These are phyloP conservation scores for Erythrobasidium hasegawianum DNA, from an alignment of 1,284 basidiomycete genomes.

Conservation along the genomic window DNA sequence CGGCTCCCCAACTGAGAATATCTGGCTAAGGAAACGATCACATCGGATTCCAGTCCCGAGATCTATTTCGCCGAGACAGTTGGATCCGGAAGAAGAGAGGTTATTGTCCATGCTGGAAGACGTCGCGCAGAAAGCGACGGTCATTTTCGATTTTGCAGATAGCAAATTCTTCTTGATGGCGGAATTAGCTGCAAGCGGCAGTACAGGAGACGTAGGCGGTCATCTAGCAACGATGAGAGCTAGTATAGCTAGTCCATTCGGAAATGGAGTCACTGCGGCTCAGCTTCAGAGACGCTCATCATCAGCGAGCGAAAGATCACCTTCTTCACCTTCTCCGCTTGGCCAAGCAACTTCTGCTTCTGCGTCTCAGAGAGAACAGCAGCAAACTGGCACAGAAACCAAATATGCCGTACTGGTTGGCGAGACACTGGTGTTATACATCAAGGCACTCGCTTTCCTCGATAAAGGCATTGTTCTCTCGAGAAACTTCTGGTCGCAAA, in stretches of 20 bases:
- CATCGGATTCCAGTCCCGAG: slow-evolving; percentile 39
- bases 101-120: slow-evolving; percentile 75
- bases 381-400: neutral
- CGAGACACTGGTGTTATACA: slow-evolving; percentile 83
- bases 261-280: slow-evolving; percentile 33
- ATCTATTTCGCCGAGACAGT: slow-evolving; percentile 46
- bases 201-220: too few relatives aligned
- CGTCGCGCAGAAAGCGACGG: slow-evolving; percentile 89
- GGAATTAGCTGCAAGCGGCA: slow-evolving; percentile 37
- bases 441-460: slow-evolving; percentile 86
- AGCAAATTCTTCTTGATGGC: slow-evolving; percentile 69
- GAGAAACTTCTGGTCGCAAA: slow-evolving; percentile 51
- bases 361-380: too few relatives aligned
- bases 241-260: slow-evolving; percentile 40
- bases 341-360: slow-evolving; percentile 29
- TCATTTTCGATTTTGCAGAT: slow-evolving; percentile 88
- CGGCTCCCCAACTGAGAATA: slow-evolving; percentile 56
- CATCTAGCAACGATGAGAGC: too few relatives aligned
- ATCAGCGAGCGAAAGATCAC: slow-evolving; percentile 36
- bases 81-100: slow-evolving; percentile 76
- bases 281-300: slow-evolving; percentile 16
- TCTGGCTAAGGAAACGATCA: slow-evolving; percentile 45
- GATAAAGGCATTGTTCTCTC: slow-evolving; percentile 76
- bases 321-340: slow-evolving; percentile 39
- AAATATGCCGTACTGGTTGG: slow-evolving; percentile 53